phyloP scores from a whole-genome alignment of 768 basidiomycete species.

The Podaxis sp. region DNA sequence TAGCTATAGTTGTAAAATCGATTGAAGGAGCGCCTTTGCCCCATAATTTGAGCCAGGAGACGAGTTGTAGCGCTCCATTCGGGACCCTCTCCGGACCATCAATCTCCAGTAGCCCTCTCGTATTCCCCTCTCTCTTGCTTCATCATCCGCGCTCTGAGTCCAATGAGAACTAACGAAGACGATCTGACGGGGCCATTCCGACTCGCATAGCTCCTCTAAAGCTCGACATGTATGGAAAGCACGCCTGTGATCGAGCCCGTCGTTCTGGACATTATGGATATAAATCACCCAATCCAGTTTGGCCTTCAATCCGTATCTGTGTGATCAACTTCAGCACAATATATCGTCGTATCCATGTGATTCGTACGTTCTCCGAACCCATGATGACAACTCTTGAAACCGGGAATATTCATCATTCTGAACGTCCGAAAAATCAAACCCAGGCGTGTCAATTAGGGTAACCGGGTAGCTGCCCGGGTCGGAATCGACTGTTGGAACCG shows the following conservation, averaged over 20 bases:
- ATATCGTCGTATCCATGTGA: neutral
- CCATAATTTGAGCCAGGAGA: neutral
- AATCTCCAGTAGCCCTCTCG: neutral
- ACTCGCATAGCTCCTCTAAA: neutral
- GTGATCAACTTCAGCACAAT: neutral
- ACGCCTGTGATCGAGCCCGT: neutral
- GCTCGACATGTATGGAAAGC: neutral
- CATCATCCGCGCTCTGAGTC: neutral
- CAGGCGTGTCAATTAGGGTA: constrained; percentile 8
- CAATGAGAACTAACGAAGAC: neutral
- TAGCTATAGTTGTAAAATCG: neutral
- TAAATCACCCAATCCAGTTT: neutral
- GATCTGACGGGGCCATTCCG: neutral
- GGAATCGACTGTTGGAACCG: neutral
- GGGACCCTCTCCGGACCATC: neutral
- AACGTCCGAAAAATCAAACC: neutral
- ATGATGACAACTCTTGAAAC: neutral
- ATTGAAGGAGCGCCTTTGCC: neutral
- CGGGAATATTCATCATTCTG: neutral
- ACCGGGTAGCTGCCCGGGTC: neutral
- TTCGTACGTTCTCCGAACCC: neutral
- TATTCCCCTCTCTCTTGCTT: neutral
- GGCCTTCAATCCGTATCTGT: neutral
- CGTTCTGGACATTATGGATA: neutral
- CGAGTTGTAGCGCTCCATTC: neutral